Percentiles rank a stretch among this genome's conserved stretches.
Evolutionary conservation across 805 yeast genomes (phyloP).

Genomic region (Ogataea henricii): DNA sequence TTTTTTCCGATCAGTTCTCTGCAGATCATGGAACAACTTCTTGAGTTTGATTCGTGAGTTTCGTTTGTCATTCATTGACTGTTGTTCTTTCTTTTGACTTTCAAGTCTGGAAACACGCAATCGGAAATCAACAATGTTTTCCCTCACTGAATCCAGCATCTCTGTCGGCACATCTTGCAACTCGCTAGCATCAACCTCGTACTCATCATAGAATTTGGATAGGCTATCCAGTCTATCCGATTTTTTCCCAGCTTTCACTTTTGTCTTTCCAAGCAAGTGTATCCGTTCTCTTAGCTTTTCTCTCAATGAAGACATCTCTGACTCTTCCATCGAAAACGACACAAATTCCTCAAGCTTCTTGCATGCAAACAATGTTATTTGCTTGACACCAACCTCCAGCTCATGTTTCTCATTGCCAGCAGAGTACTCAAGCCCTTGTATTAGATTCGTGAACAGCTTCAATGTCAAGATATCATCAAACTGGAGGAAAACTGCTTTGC

Average conservation of each 20-base stretch:
- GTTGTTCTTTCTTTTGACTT: slow-evolving; percentile 49
- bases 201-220: slow-evolving; percentile 26
- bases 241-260: background rate
- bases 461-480: slow-evolving; percentile 33
- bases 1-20: slow-evolving; percentile 20
- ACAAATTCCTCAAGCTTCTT: slow-evolving; percentile 13
- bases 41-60: slow-evolving; percentile 51
- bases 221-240: slow-evolving; percentile 16
- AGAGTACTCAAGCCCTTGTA: slow-evolving; percentile 10
- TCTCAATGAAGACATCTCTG: background rate
- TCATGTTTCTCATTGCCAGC: background rate
- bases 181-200: slow-evolving; percentile 59
- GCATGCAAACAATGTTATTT: slow-evolving; percentile 11
- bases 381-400: slow-evolving; percentile 10
- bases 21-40: slow-evolving; percentile 37
- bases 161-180: slow-evolving; percentile 57
- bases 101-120: slow-evolving; percentile 55
- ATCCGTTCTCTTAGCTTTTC: slow-evolving; percentile 4
- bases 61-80: slow-evolving; percentile 48
- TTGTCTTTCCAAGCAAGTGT: slow-evolving; percentile 1
- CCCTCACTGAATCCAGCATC: slow-evolving; percentile 51
- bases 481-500: slow-evolving; percentile 26
- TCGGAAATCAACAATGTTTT: slow-evolving; percentile 58
- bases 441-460: slow-evolving; percentile 20
- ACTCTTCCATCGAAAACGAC: slow-evolving; percentile 1